Evolutionary conservation across 805 yeast genomes (phyloP), one percentile per base, ranked within the genome.

Genomic region (Cyberlindnera samutprakarnensis): DNA sequence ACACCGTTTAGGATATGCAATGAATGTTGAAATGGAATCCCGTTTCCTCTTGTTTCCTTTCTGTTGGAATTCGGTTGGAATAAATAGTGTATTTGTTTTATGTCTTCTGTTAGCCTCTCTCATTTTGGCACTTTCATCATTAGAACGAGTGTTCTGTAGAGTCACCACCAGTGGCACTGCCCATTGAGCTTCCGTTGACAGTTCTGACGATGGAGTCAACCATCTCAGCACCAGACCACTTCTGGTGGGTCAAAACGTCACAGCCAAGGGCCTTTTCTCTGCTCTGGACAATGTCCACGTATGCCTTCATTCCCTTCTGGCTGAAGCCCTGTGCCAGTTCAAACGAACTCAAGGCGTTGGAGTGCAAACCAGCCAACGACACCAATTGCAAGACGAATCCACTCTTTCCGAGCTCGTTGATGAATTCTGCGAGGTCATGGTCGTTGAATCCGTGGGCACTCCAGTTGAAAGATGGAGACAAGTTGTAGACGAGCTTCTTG

Each of bases 391-490:
- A 46, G 3, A 72, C 72, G 44, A 71, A 75, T 4, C 81, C 81
- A 28, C 62, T 51, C 46, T 71, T 62, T 17, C 73, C 80, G 27
- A 75, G 53, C 38, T 70, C 75, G 57, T 65, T 63, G 10, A 71
- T 69, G 42, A 74, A 72, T 23, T 59, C 57, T 37, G 64, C 53
- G 30, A 76, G 57, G 32, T 66, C 66, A 13, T 56, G 40, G 11
- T 64, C 68, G 13, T 59, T 46, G 49, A 69, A 75, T 1, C 80
- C 81, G 35, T 73, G 75, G 1, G 64, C 67, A 13, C 62, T 49
- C 78, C 81, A 75, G 53, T 75, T 72, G 56, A 73, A 75, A 14
- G 73, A 66, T 12, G 81, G 82, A 17, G 75, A 66, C 35, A 73
- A 56, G 44, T 76, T 76, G 47, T 75, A 75, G 6, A 75, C 82